phyloP scores from a whole-genome alignment of 2,329 filamentous ascomycete genomes.

The Rutstroemia sp. region DNA sequence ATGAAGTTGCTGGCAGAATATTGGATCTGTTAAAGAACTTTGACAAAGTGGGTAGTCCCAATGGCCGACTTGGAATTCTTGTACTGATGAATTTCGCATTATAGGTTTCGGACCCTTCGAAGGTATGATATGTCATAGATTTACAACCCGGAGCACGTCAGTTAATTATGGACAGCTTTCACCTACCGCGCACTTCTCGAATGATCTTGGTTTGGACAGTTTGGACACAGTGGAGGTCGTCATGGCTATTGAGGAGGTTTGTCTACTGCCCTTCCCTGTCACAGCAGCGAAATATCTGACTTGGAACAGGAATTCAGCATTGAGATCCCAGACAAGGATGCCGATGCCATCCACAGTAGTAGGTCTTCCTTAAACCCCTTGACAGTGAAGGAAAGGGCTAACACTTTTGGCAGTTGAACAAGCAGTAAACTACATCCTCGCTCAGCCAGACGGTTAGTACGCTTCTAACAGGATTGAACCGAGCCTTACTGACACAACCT shows the following conservation, averaged over 20 bases:
- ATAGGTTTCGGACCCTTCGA: constrained; percentile 60
- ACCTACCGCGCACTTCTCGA: constrained; percentile 80
- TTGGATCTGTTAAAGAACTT: constrained; percentile 90
- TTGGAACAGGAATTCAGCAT: constrained; percentile 54
- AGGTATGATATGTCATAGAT: constrained; percentile 39
- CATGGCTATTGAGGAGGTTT: constrained; percentile 98
- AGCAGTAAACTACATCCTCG: constrained; percentile 67
- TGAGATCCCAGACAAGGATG: constrained; percentile 75
- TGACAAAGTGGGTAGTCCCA: constrained; percentile 67
- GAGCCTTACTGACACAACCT: neutral
- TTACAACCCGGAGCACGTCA: constrained; percentile 13
- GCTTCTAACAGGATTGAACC: neutral
- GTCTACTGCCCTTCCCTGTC: constrained; percentile 4
- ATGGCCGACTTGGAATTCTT: constrained; percentile 1
- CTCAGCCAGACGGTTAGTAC: constrained; percentile 64
- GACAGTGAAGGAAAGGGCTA: neutral
- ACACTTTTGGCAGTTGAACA: constrained; percentile 52
- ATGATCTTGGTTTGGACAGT: constrained; percentile 94
- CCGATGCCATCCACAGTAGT: constrained; percentile 71
- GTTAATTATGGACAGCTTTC: constrained; percentile 57
- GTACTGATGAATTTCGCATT: constrained; percentile 20
- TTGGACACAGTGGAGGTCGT: constrained; percentile 98
- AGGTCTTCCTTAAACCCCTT: constrained; percentile 32
- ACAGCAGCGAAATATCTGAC: neutral
- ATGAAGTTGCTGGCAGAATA: constrained; percentile 87